phyloP scores from a whole-genome alignment of 2,329 filamentous ascomycete genomes.

The Cryphonectria carpinicola region DNA sequence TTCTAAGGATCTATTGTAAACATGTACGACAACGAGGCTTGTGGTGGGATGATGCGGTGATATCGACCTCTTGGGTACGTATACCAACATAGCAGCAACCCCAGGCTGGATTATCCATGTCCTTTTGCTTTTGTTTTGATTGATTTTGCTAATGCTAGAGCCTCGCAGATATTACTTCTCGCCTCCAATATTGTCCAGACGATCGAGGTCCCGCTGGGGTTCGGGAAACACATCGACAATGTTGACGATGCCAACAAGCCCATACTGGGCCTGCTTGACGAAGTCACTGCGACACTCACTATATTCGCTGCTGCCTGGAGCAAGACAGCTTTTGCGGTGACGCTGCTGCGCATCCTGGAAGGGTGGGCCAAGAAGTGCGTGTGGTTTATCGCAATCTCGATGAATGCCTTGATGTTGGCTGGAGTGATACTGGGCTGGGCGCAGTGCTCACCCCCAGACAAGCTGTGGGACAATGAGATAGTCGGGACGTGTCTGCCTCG shows the following conservation, averaged over 20 bases:
- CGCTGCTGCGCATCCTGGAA: conserved; percentile 38
- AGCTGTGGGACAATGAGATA: conserved; percentile 32
- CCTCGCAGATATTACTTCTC: not conserved
- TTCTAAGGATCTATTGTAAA: conserved; percentile 1
- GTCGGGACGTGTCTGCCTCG: conserved; percentile 34
- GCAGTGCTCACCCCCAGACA: conserved; percentile 21
- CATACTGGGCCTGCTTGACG: conserved; percentile 1
- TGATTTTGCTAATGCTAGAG: not conserved
- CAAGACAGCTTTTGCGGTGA: conserved; percentile 44
- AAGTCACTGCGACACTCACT: conserved; percentile 12
- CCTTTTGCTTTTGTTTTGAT: not conserved
- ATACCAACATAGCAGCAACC: not conserved
- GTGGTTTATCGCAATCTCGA: conserved; percentile 39
- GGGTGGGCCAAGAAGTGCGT: conserved; percentile 34
- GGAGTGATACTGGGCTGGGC: conserved; percentile 35
- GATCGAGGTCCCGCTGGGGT: conserved; percentile 11
- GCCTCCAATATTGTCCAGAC: conserved; percentile 22
- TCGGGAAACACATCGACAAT: conserved; percentile 9
- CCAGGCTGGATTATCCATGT: no score
- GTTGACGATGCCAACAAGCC: not conserved
- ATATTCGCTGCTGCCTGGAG: conserved; percentile 38
- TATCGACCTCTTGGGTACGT: not conserved
- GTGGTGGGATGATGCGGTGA: conserved; percentile 6
- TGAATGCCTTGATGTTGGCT: conserved; percentile 37
- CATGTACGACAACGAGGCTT: conserved; percentile 3